Conservation (phyloP, 139 green algal species). For the Haematococcus lacustris region DNA sequence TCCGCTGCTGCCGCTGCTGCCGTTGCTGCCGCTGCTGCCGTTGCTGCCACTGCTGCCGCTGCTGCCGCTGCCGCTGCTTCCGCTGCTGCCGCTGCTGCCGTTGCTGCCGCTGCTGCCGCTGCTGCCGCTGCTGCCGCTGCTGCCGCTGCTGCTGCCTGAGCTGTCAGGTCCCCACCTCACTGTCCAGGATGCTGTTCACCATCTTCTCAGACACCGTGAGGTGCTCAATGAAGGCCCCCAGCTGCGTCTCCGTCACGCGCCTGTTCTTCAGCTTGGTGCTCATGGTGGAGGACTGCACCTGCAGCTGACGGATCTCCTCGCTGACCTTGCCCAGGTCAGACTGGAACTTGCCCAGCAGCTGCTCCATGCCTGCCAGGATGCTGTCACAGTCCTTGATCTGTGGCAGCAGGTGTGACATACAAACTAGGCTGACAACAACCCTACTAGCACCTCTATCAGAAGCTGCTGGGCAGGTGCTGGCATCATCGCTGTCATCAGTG, state of each 20-base stretch:
- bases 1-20: no score
- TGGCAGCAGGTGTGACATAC: not conserved
- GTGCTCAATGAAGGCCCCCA: constrained; percentile 80
- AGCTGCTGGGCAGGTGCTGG: not conserved
- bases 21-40: no score
- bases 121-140: no score
- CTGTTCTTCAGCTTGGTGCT: constrained; percentile 80
- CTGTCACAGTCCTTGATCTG: constrained; percentile 85
- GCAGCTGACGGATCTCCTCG: constrained; percentile 74
- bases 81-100: no score
- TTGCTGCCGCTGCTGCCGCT: no score
- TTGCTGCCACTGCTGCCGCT: no score
- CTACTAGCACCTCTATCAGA: not conserved
- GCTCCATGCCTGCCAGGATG: constrained; percentile 86
- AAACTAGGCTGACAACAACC: not conserved
- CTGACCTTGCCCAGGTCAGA: constrained; percentile 62
- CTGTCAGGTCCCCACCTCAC: constrained; percentile 40
- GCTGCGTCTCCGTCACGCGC: constrained; percentile 50
- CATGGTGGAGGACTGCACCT: constrained; percentile 80
- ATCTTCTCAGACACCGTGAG: constrained; percentile 74
- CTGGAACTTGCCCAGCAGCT: constrained; percentile 81
- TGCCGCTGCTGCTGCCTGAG: no score
- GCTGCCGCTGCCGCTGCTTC: no score
- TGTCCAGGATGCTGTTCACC: constrained; percentile 74
- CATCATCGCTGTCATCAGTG: not conserved